phyloP scores from a whole-genome alignment of 78 protist genomes.

The Dictyostelium purpureum region DNA sequence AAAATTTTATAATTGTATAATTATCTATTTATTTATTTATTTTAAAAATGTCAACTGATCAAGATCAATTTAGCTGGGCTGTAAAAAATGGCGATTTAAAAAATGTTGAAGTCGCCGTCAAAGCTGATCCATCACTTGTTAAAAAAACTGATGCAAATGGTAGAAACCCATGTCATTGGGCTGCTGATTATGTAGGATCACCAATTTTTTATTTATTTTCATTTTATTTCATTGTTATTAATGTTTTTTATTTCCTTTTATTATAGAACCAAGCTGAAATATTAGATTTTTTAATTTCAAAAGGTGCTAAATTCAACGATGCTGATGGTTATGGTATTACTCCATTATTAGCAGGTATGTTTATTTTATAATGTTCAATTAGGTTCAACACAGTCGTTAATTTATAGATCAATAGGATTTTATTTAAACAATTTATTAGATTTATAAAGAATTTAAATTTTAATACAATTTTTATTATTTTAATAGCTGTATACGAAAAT shows the following conservation, averaged over 20 bases:
- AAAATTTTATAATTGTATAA: background rate
- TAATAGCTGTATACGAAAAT: slow-evolving; percentile 68
- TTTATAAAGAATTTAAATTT: too few relatives aligned
- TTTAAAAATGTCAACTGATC: background rate
- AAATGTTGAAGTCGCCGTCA: background rate
- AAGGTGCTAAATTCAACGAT: slow-evolving; percentile 42
- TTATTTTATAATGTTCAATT: too few relatives aligned
- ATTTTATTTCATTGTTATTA: background rate
- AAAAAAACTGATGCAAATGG: slow-evolving; percentile 21
- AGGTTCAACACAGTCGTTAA: too few relatives aligned
- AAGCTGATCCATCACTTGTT: background rate
- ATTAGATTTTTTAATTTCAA: slow-evolving; percentile 10
- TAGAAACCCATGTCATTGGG: slow-evolving; percentile 69
- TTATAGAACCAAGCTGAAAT: slow-evolving; percentile 10
- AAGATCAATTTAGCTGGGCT: slow-evolving; percentile 60
- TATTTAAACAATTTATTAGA: too few relatives aligned
- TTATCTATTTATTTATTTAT: background rate
- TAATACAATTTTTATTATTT: too few relatives aligned
- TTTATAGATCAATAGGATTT: too few relatives aligned
- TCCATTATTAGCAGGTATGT: slow-evolving; percentile 64
- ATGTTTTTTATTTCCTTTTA: background rate
- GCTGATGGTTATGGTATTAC: slow-evolving; percentile 69
- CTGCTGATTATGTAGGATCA: slow-evolving; percentile 55
- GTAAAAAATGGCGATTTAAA: slow-evolving; percentile 67
- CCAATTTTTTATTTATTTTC: background rate